Conservation (phyloP, 768 basidiomycete genomes). For the Podaxis sp. region DNA sequence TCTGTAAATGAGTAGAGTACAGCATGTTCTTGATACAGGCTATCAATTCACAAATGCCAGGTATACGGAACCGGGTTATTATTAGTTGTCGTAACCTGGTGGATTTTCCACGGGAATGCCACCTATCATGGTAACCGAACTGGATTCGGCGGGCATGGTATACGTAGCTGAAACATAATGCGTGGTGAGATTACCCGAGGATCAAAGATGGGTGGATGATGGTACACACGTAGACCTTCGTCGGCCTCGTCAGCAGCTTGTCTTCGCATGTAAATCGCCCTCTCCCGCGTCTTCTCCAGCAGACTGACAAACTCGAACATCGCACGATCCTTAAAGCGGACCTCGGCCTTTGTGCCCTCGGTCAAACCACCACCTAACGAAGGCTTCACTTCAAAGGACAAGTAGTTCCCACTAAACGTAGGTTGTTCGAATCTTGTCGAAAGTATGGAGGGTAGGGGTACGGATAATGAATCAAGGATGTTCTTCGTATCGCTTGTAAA, state of each 20-base stretch:
- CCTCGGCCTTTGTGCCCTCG: conserved; percentile 58
- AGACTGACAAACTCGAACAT: conserved; percentile 72
- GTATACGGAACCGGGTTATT: not conserved
- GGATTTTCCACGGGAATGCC: conserved; percentile 47
- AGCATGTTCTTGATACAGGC: not conserved
- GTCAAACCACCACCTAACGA: conserved; percentile 63
- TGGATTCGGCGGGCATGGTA: conserved; percentile 41
- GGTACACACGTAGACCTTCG: conserved; percentile 56
- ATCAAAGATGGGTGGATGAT: not conserved
- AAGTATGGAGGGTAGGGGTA: conserved; percentile 62
- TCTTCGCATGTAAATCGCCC: conserved; percentile 70
- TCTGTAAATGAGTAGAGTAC: conserved; percentile 5
- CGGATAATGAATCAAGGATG: conserved; percentile 42
- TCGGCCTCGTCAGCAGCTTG: conserved; percentile 44
- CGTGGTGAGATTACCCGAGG: not conserved
- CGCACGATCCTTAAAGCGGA: conserved; percentile 62
- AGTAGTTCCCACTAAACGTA: conserved; percentile 62
- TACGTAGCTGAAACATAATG: conserved; percentile 33
- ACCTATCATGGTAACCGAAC: conserved; percentile 33
- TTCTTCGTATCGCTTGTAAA: conserved; percentile 41
- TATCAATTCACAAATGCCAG: not conserved
- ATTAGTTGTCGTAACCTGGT: conserved; percentile 39
- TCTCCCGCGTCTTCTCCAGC: conserved; percentile 75
- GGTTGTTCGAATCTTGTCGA: conserved; percentile 76
- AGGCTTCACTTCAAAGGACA: conserved; percentile 63